Conservation (phyloP, 208 protist species). For the Jaenimonas drosophilae region DNA sequence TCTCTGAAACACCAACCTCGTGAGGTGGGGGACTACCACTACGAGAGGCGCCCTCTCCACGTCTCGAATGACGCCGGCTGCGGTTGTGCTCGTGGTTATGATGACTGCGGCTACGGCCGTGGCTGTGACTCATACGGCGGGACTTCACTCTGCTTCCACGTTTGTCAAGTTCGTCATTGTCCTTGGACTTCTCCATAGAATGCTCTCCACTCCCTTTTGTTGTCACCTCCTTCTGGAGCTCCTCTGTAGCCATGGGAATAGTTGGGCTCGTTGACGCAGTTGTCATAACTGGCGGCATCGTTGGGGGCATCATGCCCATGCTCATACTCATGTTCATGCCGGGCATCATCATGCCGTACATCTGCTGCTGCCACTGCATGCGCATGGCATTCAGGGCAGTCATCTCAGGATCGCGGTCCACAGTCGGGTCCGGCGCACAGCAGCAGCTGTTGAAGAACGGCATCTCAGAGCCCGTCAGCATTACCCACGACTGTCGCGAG, state of each 20-base stretch:
- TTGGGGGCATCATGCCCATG: neutral
- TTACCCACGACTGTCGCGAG: slow-evolving; percentile 52
- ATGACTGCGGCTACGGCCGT: no score
- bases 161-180: no score
- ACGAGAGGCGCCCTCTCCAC: no score
- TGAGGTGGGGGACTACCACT: no score
- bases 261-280: no score
- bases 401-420: slow-evolving; percentile 65
- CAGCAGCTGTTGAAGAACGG: slow-evolving; percentile 28
- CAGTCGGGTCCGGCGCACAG: slow-evolving; percentile 22
- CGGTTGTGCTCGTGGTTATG: no score
- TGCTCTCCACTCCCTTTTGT: slow-evolving; percentile 3
- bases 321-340: no score
- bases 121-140: no score
- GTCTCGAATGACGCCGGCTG: no score
- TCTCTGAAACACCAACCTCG: no score
- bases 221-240: slow-evolving; percentile 6
- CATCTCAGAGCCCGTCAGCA: slow-evolving; percentile 43
- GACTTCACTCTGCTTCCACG: no score
- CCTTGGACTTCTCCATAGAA: no score
- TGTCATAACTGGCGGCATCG: neutral
- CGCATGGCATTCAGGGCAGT: slow-evolving; percentile 34
- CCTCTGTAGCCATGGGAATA: slow-evolving; percentile 8
- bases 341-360: slow-evolving; percentile 17
- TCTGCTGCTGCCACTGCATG: slow-evolving; percentile 26